Evolutionary conservation across 805 yeast species (phyloP).

Genomic region (Teunomyces cretensis): DNA sequence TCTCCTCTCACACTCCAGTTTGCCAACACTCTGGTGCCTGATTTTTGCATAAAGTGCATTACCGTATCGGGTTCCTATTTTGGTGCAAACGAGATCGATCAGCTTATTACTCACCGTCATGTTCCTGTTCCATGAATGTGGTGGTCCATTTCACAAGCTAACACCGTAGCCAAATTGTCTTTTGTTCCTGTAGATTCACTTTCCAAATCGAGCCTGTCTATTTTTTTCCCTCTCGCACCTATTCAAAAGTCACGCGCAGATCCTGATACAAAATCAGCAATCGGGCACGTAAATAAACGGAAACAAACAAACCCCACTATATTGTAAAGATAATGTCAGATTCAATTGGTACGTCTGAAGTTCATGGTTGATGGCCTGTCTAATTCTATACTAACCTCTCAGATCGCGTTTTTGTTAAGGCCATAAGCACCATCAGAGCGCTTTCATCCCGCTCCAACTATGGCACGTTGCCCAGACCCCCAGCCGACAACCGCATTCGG

Average conservation of each 20-base stretch:
- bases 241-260: background rate
- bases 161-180: conserved; percentile 1
- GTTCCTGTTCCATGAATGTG: conserved; percentile 6
- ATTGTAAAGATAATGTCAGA: conserved; percentile 42
- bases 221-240: too few species aligned
- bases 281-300: background rate
- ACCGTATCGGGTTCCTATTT: conserved; percentile 18
- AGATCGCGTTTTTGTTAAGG: conserved; percentile 81
- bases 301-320: background rate
- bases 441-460: conserved; percentile 63
- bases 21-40: conserved; percentile 22
- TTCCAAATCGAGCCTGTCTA: background rate
- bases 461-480: conserved; percentile 72
- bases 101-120: conserved; percentile 22
- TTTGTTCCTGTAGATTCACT: background rate
- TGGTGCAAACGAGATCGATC: conserved; percentile 18
- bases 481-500: conserved; percentile 63
- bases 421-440: conserved; percentile 75
- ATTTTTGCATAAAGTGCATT: conserved; percentile 6
- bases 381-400: conserved; percentile 16
- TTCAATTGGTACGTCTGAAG: conserved; percentile 41
- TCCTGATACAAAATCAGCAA: background rate
- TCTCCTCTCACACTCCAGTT: conserved; percentile 4
- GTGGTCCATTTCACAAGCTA: conserved; percentile 14
- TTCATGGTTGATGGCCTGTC: background rate